phyloP scores from a whole-genome alignment of 2,329 filamentous ascomycete species.

The Pyrenophora tritici-repentis region DNA sequence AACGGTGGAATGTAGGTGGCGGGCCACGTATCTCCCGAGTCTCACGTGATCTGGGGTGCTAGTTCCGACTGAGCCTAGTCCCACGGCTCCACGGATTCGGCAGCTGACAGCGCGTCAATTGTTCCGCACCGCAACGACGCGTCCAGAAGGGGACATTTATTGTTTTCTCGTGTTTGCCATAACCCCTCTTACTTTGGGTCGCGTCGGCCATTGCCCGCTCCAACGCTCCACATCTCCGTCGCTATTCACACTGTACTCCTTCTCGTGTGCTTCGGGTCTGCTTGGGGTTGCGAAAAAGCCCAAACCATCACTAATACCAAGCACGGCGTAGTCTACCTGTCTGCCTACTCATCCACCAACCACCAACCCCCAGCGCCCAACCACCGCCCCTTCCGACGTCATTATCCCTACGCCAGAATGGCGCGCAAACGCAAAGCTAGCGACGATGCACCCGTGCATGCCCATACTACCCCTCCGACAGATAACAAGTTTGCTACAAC shows the following conservation, averaged over 20 bases:
- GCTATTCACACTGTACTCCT: too few relatives aligned
- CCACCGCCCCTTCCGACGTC: neutral
- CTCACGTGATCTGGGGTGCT: neutral
- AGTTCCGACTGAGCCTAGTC: neutral
- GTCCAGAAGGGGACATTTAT: neutral
- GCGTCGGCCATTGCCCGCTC: neutral
- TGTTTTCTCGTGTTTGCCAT: neutral
- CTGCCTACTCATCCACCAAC: neutral
- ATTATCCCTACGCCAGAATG: neutral
- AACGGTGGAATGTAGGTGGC: too few relatives aligned
- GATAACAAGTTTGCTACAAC: neutral
- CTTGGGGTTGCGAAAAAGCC: neutral
- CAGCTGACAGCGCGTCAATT: constrained; percentile 8
- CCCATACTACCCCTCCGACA: neutral
- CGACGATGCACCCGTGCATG: neutral
- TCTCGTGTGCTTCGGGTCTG: neutral
- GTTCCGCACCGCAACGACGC: constrained; percentile 1
- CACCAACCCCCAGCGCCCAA: neutral
- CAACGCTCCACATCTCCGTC: too few relatives aligned
- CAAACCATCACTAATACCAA: neutral
- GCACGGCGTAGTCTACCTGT: neutral
- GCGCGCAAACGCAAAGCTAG: constrained; percentile 9
- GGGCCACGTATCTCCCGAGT: too few relatives aligned
- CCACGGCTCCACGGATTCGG: neutral
- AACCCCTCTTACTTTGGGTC: neutral